Evolutionary conservation across 345 rosid genomes (phyloP).

Genomic region (Fremontodendron californicum): DNA sequence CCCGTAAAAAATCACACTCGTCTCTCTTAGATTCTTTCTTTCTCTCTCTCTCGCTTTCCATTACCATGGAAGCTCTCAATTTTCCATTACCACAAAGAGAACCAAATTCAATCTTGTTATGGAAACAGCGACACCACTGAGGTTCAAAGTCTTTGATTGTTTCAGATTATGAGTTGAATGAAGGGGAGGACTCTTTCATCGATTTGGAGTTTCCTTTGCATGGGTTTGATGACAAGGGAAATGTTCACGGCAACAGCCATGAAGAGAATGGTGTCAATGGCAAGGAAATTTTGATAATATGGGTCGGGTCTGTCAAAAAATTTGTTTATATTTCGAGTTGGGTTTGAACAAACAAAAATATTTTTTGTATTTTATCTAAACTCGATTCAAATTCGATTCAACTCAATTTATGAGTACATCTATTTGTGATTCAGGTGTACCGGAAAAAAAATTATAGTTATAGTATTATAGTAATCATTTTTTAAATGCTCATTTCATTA

Average conservation of each 20-base stretch:
- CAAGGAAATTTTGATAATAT: too few species aligned
- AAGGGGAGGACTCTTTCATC: conserved; percentile 83
- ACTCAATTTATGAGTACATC: too few species aligned
- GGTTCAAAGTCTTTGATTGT: conserved; percentile 21
- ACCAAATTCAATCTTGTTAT: conserved; percentile 19
- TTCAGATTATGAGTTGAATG: conserved; percentile 41
- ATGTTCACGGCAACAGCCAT: conserved; percentile 2
- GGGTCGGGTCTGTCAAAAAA: too few species aligned
- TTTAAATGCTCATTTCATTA: too few species aligned
- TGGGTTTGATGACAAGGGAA: conserved; percentile 25
- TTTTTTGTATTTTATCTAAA: too few species aligned
- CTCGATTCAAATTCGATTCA: too few species aligned
- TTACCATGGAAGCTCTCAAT: conserved; percentile 60
- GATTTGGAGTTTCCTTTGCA: conserved; percentile 73
- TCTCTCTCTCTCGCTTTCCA: neutral
- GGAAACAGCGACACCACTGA: conserved; percentile 10
- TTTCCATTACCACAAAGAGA: conserved; percentile 32
- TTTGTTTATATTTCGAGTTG: too few species aligned
- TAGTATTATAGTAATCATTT: too few species aligned
- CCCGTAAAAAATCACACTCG: neutral
- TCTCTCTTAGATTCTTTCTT: neutral
- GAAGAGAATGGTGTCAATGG: conserved; percentile 5
- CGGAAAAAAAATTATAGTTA: too few species aligned
- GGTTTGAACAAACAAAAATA: too few species aligned
- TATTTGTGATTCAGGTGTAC: too few species aligned